Base-by-base conservation (phyloP, 148 eudicot species). In the Arctostaphylos glauca region DNA sequence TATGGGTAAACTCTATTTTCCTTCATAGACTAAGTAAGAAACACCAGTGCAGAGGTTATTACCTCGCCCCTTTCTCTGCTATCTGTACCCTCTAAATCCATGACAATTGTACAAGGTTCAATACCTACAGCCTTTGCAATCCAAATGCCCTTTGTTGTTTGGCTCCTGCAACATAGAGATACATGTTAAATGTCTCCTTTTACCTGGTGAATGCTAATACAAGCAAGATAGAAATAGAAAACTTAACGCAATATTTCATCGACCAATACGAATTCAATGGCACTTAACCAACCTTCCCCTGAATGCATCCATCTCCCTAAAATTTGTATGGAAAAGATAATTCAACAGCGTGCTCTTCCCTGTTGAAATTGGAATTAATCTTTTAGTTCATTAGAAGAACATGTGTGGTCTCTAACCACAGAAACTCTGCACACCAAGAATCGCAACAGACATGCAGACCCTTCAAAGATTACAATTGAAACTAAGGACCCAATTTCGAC, bases 11-110 rank as follows among this genome's bases (percentile, higher is more conserved):
- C 79, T 53, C 59, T 5, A 75, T 52, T 77, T 55, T 38, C 50
- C 23, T 55, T 55, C 7, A 38, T 8, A 77, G 67, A n/a, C 16
- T 5, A 77, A 12, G 44, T 78, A 60, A 66, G 59, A 81, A 81
- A 71, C 10, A 70, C 23, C 1, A 54, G n/a, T 14, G 9, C 21
- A 52, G 55, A 73, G 60, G 25, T 79, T 53, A 83, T 47, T 77
- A 90, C 92, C 90, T 90, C 92, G 41, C 92, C 92, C 82, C 90
- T 86, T 80, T 90, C 92, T 79, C 90, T 84, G 43, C 92, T 89
- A 87, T 90, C 92, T 23, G 89, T 88, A 46, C 92, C 92, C 90
- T 88, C 92, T 81, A 90, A 82, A 83, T 90, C 92, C 87, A 90
- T 83, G 78, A 90, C 90, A 49, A 88, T 62, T 2, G 92, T 90